Base-by-base conservation (phyloP, 1,284 basidiomycete genomes). In the Sphagnurus paluster region DNA sequence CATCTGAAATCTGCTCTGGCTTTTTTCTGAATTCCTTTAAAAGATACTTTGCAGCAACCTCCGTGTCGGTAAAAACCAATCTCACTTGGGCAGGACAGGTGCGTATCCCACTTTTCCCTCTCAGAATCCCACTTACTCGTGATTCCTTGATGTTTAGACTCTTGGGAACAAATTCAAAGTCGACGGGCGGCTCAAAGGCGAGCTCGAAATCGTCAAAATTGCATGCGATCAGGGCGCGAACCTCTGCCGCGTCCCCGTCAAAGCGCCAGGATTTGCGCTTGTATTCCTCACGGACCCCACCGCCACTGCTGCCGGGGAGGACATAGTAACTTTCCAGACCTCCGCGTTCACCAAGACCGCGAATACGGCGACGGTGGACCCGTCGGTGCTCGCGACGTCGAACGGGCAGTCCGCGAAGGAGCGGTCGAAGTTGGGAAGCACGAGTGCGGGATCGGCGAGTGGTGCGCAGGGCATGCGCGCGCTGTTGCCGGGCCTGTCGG, bases 181-280 rank as follows among this genome's bases (percentile, higher is more conserved):
- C 3, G 84, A 85, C 46, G 88, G 88, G 0, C 75, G 79, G 25
- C 72, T 84, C 33, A 64, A 69, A 44, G 84, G 84, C 24, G 55
- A 60, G 3, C 66, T 78, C 25, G 62, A 72, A 41, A 73, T 87
- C n/a, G 61, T 68, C 36, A 75, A 71, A 0, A 70, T 86, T 25
- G 43, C 61, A 6, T 89, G 86, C 53, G 60, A 71, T 52, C 64
- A 65, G 20, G 46, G 57, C 4, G 64, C 71, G 46, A 80, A 80
- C 48, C 66, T 67, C 2, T 91, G 88, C 60, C 50, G 60, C 4
- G 64, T 90, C 39, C 70, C 70, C 2, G 78, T 90, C 24, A 77
- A 76, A 26, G 86, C 85, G 2, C 88, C 88, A 0, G 77, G 74
- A 5, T 78, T 82, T 53, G 87, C 86, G 4, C 68, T 92, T 42